These are phyloP conservation scores for Cordia subcordata DNA, from an alignment of 257 asterid genomes.

Conservation along the genomic window DNA sequence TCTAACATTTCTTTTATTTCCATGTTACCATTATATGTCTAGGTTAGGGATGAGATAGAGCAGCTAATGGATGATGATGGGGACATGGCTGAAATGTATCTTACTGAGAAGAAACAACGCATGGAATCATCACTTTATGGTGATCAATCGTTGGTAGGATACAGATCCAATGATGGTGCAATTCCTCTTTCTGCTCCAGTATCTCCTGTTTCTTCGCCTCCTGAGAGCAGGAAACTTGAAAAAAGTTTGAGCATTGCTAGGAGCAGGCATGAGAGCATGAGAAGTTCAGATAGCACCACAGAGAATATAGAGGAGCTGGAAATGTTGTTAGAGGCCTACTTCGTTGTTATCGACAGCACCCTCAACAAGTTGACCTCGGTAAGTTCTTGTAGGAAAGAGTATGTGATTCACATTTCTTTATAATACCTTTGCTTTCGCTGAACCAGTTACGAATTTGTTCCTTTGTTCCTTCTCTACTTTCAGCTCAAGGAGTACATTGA, in stretches of 20 bases:
- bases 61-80: constrained; percentile 99
- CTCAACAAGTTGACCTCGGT: constrained; percentile 98
- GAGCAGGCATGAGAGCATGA: constrained; percentile 91
- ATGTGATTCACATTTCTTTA: no score
- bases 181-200: constrained; percentile 83
- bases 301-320: constrained; percentile 88
- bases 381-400: constrained; percentile 18
- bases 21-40: constrained; percentile 19
- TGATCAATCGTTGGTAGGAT: constrained; percentile 77
- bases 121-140: constrained; percentile 82
- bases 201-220: constrained; percentile 94
- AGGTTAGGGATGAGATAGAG: constrained; percentile 99
- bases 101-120: constrained; percentile 82
- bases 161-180: constrained; percentile 67
- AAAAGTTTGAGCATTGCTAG: constrained; percentile 87
- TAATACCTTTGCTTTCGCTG: constrained; percentile 3
- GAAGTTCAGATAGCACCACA: constrained; percentile 72
- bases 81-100: constrained; percentile 99
- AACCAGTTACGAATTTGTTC: neutral
- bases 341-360: constrained; percentile 97
- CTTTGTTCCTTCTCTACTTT: constrained; percentile 16
- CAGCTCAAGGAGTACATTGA: constrained; percentile 98
- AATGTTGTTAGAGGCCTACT: constrained; percentile 98
- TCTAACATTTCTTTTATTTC: constrained; percentile 1
- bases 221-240: constrained; percentile 82